Evolutionary conservation across 768 basidiomycete genomes (phyloP).

Genomic region (Hemileccinum impolitum): DNA sequence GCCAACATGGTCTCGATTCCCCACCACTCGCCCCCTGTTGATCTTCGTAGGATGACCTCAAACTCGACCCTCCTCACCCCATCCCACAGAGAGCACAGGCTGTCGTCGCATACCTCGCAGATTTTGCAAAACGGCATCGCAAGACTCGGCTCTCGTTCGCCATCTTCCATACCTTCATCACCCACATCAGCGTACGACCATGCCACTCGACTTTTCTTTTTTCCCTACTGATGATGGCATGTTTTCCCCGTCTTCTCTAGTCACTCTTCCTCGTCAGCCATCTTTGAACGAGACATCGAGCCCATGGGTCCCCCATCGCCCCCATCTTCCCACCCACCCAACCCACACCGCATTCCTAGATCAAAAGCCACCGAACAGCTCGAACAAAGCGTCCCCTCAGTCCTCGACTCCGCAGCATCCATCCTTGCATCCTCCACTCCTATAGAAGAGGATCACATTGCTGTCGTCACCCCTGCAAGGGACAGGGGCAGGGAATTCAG

Average conservation of each 20-base stretch:
- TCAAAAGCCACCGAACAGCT: conserved; percentile 70
- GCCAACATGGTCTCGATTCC: conserved; percentile 15
- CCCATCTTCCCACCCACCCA: conserved; percentile 38
- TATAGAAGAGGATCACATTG: conserved; percentile 54
- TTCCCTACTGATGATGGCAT: conserved; percentile 7
- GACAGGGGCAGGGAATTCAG: conserved; percentile 32
- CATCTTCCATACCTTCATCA: conserved; percentile 73
- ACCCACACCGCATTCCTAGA: conserved; percentile 73
- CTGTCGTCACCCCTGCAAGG: conserved; percentile 55
- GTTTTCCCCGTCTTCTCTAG: conserved; percentile 5
- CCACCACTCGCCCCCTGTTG: conserved; percentile 36
- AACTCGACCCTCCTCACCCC: conserved; percentile 40
- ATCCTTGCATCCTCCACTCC: conserved; percentile 50
- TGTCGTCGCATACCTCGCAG: conserved; percentile 46
- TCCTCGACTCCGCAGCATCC: conserved; percentile 79
- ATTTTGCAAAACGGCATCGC: conserved; percentile 41
- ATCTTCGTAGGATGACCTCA: conserved; percentile 58
- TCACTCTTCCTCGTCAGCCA: conserved; percentile 82
- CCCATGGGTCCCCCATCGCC: conserved; percentile 41
- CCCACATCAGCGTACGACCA: conserved; percentile 70
- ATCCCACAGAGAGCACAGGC: conserved; percentile 36
- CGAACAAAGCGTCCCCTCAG: conserved; percentile 80
- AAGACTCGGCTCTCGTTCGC: conserved; percentile 60
- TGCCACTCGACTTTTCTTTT: conserved; percentile 7
- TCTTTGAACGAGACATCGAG: conserved; percentile 91